Base-by-base conservation (phyloP, 2,329 filamentous ascomycete species). In the Nemania sp. region DNA sequence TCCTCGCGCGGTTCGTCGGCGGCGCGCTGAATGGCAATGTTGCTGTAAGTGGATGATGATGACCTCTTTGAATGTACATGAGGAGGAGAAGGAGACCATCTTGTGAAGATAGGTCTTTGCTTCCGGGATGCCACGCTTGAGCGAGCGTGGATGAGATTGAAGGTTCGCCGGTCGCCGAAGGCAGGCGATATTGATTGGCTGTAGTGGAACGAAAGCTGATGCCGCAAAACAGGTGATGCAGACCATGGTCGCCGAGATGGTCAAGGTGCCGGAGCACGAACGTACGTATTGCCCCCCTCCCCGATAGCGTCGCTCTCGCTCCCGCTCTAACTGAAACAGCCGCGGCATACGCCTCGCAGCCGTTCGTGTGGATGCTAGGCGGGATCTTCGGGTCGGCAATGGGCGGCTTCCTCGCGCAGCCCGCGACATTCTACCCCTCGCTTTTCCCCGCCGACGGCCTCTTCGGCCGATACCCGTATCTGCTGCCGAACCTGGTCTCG, bases 401-500 rank as follows among this genome's bases (percentile, higher is more conserved):
- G 72, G 74, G 74, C 15, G 74, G 74, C 2, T 76, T 75, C 60
- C 67, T 76, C 25, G 74, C 74, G 6, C 71, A 76, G 46, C 74
- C 74, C 1, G 71, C 74, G 3, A 62, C 43, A n/a, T 75, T 74
- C 59, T 76, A 76, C 51, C 74, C 70, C 13, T 65, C 64, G 0
- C 40, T 77, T 18, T 79, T 79, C 47, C 67, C 76, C 2, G 63
- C 70, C 25, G 77, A 78, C 25, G 77, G 77, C 1, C 45, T 79
- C 1, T 79, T 79, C 49, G 88, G 87, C 43, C 80, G 82, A 7
- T 91, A 88, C 67, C 90, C 90, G 0, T 93, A 90, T 66, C 79
- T 91, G n/a, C 76, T 83, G 5, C 89, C 89, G 1, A 91, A 91
- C 67, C 67, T 90, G 1, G 78, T 90, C 52, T 84, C 87, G 0